Percentiles rank a stretch among this genome's conserved stretches.
Evolutionary conservation across 768 basidiomycete species (phyloP).

Genomic region (Mycena vulgaris): DNA sequence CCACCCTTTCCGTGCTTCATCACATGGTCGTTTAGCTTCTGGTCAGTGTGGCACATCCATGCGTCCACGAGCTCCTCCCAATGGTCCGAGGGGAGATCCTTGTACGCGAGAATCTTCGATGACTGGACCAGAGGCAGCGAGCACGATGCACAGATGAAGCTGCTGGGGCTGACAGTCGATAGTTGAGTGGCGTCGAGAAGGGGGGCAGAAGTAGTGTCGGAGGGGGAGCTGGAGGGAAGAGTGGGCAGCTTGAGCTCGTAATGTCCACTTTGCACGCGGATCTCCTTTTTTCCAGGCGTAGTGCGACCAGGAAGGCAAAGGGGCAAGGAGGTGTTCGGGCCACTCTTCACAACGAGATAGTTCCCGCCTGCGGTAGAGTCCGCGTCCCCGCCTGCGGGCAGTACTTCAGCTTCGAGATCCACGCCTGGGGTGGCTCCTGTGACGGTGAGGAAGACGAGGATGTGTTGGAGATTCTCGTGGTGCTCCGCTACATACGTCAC

Average conservation of each 20-base stretch:
- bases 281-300: slow-evolving; percentile 71
- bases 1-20: slow-evolving; percentile 70
- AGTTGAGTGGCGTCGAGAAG: slow-evolving; percentile 84
- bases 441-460: slow-evolving; percentile 81
- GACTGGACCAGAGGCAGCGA: slow-evolving; percentile 81
- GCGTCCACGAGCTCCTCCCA: slow-evolving; percentile 98
- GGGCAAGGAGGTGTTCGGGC: slow-evolving; percentile 69
- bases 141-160: slow-evolving; percentile 86
- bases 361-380: slow-evolving; percentile 61
- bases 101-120: slow-evolving; percentile 67
- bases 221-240: slow-evolving; percentile 41
- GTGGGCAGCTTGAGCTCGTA: slow-evolving; percentile 82
- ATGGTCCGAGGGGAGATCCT: slow-evolving; percentile 94
- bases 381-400: slow-evolving; percentile 60
- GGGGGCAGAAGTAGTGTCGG: slow-evolving; percentile 51
- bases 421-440: slow-evolving; percentile 63
- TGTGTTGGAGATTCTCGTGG: slow-evolving; percentile 87
- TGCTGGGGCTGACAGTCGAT: slow-evolving; percentile 64
- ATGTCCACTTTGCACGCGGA: slow-evolving; percentile 69
- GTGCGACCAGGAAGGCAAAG: slow-evolving; percentile 72
- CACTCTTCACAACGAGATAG: slow-evolving; percentile 74
- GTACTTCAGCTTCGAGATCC: slow-evolving; percentile 78
- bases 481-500: slow-evolving; percentile 77
- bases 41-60: slow-evolving; percentile 98
- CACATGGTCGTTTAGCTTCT: slow-evolving; percentile 82